Evolutionary conservation across 179 eudicot genomes (phyloP).

Genomic region (Patellifolia procumbens): DNA sequence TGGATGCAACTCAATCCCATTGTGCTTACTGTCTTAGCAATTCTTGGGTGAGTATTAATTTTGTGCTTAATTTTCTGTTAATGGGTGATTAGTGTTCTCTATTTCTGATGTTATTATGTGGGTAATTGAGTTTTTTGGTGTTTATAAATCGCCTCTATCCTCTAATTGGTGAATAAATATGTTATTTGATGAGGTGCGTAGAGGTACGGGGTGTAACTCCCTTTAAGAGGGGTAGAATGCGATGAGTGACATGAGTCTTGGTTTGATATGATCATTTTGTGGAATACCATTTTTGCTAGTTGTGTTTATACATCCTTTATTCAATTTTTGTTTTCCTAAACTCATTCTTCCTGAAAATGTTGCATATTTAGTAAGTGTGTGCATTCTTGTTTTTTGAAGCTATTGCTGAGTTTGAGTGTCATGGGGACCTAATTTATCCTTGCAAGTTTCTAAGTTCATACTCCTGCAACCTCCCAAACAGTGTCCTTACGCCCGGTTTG

Average conservation of each 20-base stretch:
- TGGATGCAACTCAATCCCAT: conserved; percentile 82
- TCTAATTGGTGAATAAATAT: neutral
- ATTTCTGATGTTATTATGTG: neutral
- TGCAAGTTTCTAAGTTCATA: neutral
- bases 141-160: no score
- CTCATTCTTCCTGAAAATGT: no score
- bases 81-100: neutral
- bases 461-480: neutral
- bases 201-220: no score
- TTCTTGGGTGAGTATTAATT: conserved; percentile 69
- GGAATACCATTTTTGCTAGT: neutral
- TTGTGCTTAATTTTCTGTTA: neutral
- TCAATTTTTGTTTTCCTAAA: no score
- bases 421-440: neutral
- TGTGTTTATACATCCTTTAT: no score
- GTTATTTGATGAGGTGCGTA: no score
- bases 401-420: neutral
- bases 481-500: neutral
- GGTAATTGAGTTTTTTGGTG: neutral
- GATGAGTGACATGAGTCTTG: no score
- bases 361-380: neutral
- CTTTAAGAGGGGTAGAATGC: no score
- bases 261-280: no score
- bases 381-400: neutral
- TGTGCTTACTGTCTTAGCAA: conserved; percentile 57